phyloP scores from a whole-genome alignment of 192 early-diverging fungal species.

The Paraglomus brasilianum region DNA sequence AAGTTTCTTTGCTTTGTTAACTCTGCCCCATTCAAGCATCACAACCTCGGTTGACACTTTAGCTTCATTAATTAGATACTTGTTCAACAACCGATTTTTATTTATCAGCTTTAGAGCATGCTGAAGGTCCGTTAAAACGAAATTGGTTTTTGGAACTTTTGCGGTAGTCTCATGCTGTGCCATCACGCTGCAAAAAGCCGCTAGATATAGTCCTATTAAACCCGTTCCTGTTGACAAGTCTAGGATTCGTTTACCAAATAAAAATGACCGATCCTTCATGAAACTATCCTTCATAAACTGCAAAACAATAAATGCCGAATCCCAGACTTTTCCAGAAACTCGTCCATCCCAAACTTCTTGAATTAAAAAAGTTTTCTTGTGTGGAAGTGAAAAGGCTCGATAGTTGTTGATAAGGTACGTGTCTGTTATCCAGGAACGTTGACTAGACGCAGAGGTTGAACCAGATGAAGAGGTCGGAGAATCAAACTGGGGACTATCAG shows the following conservation, averaged over 20 bases:
- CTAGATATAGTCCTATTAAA: slow-evolving; percentile 26
- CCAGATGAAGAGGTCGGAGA: not conserved
- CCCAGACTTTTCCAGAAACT: slow-evolving; percentile 32
- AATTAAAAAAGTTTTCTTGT: slow-evolving; percentile 23
- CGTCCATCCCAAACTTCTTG: slow-evolving; percentile 30
- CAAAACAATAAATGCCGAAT: slow-evolving; percentile 26
- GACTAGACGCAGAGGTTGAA: not conserved
- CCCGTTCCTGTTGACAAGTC: slow-evolving; percentile 30
- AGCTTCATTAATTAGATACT: not conserved
- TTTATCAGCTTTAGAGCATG: slow-evolving; percentile 9
- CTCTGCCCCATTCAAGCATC: slow-evolving; percentile 16
- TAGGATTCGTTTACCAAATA: slow-evolving; percentile 20
- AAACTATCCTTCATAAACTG: slow-evolving; percentile 8
- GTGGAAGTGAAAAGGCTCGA: slow-evolving; percentile 9
- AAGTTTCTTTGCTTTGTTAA: not conserved
- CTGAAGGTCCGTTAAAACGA: slow-evolving; percentile 25
- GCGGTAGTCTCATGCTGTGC: not conserved
- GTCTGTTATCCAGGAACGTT: slow-evolving; percentile 25
- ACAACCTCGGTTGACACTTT: slow-evolving; percentile 4
- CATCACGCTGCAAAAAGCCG: not conserved
- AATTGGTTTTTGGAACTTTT: not conserved
- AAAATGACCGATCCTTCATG: not conserved
- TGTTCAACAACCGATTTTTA: slow-evolving; percentile 6
- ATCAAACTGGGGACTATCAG: not conserved
- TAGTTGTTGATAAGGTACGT: slow-evolving; percentile 24